Conservation (phyloP, 192 early-diverging fungal genomes). For the Coemansia sp. region DNA sequence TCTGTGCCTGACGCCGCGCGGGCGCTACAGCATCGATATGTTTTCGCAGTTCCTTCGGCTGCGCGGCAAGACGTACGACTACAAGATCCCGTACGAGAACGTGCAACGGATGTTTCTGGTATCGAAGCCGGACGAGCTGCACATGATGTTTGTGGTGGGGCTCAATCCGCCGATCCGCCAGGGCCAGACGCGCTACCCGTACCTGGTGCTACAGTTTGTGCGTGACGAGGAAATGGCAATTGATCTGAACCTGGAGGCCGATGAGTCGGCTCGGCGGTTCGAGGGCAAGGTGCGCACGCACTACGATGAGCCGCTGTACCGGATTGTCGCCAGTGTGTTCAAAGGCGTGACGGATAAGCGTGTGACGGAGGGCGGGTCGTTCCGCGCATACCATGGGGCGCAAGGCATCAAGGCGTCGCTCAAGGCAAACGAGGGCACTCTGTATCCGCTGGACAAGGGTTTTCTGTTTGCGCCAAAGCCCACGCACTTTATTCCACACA, state of each 20-base stretch:
- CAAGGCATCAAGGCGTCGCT: slow-evolving; percentile 90
- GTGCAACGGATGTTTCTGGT: slow-evolving; percentile 86
- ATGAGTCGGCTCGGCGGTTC: slow-evolving; percentile 66
- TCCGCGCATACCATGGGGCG: slow-evolving; percentile 70
- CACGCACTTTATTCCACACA: slow-evolving; percentile 79
- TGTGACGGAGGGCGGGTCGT: slow-evolving; percentile 67
- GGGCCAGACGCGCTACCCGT: slow-evolving; percentile 94
- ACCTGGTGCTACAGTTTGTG: slow-evolving; percentile 95
- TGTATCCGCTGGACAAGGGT: slow-evolving; percentile 94
- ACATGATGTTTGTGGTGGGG: slow-evolving; percentile 92
- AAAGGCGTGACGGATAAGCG: slow-evolving; percentile 77
- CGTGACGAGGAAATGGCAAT: slow-evolving; percentile 87
- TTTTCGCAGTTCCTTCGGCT: slow-evolving; percentile 87
- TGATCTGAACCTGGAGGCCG: slow-evolving; percentile 80
- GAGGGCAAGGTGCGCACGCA: slow-evolving; percentile 73
- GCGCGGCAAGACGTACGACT: slow-evolving; percentile 97
- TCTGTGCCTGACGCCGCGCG: slow-evolving; percentile 88
- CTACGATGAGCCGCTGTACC: slow-evolving; percentile 85
- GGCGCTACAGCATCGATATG: slow-evolving; percentile 95
- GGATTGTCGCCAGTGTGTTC: slow-evolving; percentile 85
- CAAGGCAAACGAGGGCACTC: slow-evolving; percentile 94
- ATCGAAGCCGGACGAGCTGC: slow-evolving; percentile 90
- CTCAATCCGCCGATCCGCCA: slow-evolving; percentile 95
- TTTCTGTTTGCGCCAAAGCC: slow-evolving; percentile 95
- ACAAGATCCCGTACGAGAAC: slow-evolving; percentile 87